Evolutionary conservation across 805 yeast genomes (phyloP), one percentile per base, ranked within the genome.

Genomic region (Candida broadrunensis): DNA sequence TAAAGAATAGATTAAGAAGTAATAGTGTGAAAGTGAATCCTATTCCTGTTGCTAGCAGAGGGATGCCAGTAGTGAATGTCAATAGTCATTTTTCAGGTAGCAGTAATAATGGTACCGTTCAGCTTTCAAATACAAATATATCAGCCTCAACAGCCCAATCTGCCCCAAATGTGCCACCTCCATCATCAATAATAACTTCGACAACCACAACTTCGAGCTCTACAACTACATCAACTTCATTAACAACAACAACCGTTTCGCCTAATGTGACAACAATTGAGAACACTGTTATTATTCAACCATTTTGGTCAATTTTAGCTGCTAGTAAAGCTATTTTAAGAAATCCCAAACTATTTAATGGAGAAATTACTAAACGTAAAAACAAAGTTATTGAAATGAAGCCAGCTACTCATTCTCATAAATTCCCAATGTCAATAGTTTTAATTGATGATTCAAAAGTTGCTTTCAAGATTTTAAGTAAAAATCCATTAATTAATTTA

Each of bases 181-280:
- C 13, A 24, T 35, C 41, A 31, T 24, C 59, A 55, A 7, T 69
- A 56, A 26, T 70, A 59, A 8, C 70, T 56, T 27, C 71, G 58
- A 19, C 67, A 44, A 18, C 59, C 45, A 38, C 44, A 19, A 29
- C 36, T 5, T 37, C 44, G 7, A 35, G 36, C 24, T 21, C 72
- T 53, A 16, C 70, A 52, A 14, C 70, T 57, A 12, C 78, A 65
- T 34, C 77, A 61, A 37, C 77, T 70, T n/a, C 80, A n/a, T 32
- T 41, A 27, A 44, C 47, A 4, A 44, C 74, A 21, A 39, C 55
- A 14, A 35, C 55, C 39, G 33, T 47, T 11, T 26, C 40, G 8
- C 25, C 35, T 25, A 47, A 49, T 33, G 39, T 41, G 8, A 46
- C 56, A 6, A 47, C 52, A 2, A 46, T 51, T 33, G 53, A 48